phyloP scores from a whole-genome alignment of 768 basidiomycete genomes.

The Suillus weaverae region DNA sequence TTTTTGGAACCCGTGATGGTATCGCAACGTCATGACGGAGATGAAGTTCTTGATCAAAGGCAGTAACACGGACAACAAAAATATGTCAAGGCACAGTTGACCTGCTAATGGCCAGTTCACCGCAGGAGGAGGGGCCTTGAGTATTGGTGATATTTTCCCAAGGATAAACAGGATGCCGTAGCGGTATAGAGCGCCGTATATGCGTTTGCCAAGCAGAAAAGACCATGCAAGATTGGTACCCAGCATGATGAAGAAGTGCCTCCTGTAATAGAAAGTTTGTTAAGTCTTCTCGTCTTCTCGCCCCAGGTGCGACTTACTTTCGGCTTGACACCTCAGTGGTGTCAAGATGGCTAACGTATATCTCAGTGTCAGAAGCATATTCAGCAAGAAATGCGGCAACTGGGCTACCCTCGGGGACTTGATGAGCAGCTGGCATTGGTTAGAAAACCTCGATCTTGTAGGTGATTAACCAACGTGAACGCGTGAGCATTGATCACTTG shows the following conservation, averaged over 20 bases:
- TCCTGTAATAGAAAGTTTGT: constrained; percentile 11
- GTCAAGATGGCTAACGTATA: constrained; percentile 33
- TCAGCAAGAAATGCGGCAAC: constrained; percentile 20
- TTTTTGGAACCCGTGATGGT: constrained; percentile 28
- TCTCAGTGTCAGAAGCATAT: constrained; percentile 21
- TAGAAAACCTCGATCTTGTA: background rate
- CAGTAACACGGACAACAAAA: constrained; percentile 26
- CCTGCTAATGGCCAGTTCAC: constrained; percentile 23
- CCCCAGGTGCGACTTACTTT: constrained; percentile 21
- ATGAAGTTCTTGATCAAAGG: constrained; percentile 28
- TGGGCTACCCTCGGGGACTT: constrained; percentile 28
- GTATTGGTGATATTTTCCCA: constrained; percentile 19
- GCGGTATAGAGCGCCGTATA: constrained; percentile 23
- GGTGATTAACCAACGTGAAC: background rate
- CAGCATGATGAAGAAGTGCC: constrained; percentile 26
- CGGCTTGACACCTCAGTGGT: constrained; percentile 16
- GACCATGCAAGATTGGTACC: constrained; percentile 28
- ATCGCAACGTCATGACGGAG: constrained; percentile 20
- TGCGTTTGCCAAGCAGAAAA: constrained; percentile 25
- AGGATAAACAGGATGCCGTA: constrained; percentile 30
- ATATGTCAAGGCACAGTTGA: constrained; percentile 23
- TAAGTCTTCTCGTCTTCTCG: background rate
- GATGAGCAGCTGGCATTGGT: constrained; percentile 26
- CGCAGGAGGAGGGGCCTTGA: constrained; percentile 17
- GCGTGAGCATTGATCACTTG: background rate